These are phyloP conservation scores for Mycena belliarum DNA, from an alignment of 768 basidiomycete genomes.

Conservation along the genomic window DNA sequence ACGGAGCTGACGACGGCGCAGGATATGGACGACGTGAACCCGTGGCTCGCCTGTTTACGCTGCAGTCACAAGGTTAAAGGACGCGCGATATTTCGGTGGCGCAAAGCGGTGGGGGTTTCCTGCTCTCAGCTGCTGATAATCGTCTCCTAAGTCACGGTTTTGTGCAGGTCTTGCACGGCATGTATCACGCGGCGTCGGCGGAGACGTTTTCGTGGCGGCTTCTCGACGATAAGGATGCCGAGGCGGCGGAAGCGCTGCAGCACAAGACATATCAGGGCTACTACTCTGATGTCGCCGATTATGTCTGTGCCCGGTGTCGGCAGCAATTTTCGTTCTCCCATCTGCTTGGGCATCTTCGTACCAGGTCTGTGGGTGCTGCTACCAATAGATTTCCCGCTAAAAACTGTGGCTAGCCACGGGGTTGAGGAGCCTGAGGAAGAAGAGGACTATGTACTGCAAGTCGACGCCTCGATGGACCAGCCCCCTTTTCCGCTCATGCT, in stretches of 20 bases:
- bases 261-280: constrained; percentile 1
- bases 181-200: constrained; percentile 22
- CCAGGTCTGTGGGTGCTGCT: constrained; percentile 8
- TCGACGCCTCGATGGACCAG: constrained; percentile 26
- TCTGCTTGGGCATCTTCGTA: constrained; percentile 18
- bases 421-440: constrained; percentile 16
- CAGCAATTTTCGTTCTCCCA: constrained; percentile 13
- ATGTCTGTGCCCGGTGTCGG: constrained; percentile 20
- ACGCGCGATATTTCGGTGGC: constrained; percentile 26
- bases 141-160: neutral
- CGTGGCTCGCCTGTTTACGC: constrained; percentile 26
- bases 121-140: too few species aligned
- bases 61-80: constrained; percentile 21
- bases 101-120: constrained; percentile 20
- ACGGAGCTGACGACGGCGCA: constrained; percentile 16
- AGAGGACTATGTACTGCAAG: constrained; percentile 20
- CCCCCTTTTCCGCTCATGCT: constrained; percentile 25
- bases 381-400: neutral
- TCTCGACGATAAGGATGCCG: constrained; percentile 16
- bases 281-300: constrained; percentile 6
- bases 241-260: constrained; percentile 21
- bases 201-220: constrained; percentile 15
- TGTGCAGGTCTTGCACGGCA: constrained; percentile 25
- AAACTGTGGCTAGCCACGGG: constrained; percentile 14
- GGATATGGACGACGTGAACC: constrained; percentile 22